Base-by-base conservation (phyloP, 768 basidiomycete species). In the Russula abietina region DNA sequence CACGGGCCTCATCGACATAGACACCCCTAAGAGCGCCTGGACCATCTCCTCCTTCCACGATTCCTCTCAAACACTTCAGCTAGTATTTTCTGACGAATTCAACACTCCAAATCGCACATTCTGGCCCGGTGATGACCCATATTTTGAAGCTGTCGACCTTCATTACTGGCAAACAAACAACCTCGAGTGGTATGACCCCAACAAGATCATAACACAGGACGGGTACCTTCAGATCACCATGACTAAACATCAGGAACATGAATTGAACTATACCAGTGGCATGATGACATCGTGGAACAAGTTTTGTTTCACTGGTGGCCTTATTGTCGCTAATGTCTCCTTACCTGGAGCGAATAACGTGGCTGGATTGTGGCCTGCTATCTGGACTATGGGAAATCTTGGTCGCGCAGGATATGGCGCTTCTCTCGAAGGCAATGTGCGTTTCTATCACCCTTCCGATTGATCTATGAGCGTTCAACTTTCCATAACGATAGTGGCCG, bases 71-170 rank as follows among this genome's bases (percentile, higher is more conserved):
- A 56, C 80, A 68, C 69, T 87, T 75, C 84, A 87, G 62, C 79
- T 96, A 14, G 83, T 93, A 4, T 95, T 91, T 71, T 90, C 88
- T 54, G 93, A 96, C 72, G 94, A 96, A 73, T 96, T 96, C 75
- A 85, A 96, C 59, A 76, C 75, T 9, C 84, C 87, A 1, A 87
- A 88, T 14, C 83, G 94, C 43, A 81, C 88, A 0, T 95, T 95
- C 72, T 92, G 88, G 72, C 87, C 86, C 55, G 91, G 91, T 48
- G 81, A 83, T 67, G 82, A 84, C 67, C 82, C 83, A 0, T 84
- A 78, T 67, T 80, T 79, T 77, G 79, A 80, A 66, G 79, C 79
- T 16, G 75, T 75, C 26, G 74, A 79, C 68, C 69, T 79, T 43
- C 74, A 79, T 67, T 78, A 78, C 67, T 77, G 76, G 75, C 64